Evolutionary conservation across 352 stramenopile species (phyloP).

Genomic region (Aphanomyces invadans): DNA sequence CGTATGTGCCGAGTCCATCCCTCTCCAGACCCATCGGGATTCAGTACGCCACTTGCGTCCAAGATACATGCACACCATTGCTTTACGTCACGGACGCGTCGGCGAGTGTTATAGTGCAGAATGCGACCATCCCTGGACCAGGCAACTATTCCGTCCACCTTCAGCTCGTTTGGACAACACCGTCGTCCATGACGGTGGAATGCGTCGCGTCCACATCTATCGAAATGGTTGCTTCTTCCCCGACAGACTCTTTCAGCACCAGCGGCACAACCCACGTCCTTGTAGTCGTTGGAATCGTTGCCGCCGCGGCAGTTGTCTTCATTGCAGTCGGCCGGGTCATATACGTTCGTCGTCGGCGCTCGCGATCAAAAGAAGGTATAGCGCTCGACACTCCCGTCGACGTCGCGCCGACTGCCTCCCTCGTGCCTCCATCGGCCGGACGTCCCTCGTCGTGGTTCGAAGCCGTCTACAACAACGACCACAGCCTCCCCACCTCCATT

Average conservation of each 20-base stretch:
- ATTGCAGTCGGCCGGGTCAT: background rate
- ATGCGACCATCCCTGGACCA: background rate
- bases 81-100: background rate
- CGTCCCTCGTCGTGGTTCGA: constrained; percentile 1
- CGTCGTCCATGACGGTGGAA: background rate
- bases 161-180: background rate
- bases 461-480: constrained; percentile 13
- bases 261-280: background rate
- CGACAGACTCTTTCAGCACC: no score
- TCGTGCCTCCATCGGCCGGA: background rate
- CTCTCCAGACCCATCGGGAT: background rate
- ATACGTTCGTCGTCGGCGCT: background rate
- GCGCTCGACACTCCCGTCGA: background rate
- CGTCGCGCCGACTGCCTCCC: background rate
- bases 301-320: background rate
- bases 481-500: background rate
- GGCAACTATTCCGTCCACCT: background rate
- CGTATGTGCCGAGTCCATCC: background rate
- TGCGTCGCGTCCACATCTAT: background rate
- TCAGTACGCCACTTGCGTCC: background rate
- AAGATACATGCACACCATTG: background rate
- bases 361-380: background rate
- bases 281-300: background rate
- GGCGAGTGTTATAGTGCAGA: background rate
- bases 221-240: background rate